phyloP scores from a whole-genome alignment of 306 rosid species.

The Fragaria ananassa region DNA sequence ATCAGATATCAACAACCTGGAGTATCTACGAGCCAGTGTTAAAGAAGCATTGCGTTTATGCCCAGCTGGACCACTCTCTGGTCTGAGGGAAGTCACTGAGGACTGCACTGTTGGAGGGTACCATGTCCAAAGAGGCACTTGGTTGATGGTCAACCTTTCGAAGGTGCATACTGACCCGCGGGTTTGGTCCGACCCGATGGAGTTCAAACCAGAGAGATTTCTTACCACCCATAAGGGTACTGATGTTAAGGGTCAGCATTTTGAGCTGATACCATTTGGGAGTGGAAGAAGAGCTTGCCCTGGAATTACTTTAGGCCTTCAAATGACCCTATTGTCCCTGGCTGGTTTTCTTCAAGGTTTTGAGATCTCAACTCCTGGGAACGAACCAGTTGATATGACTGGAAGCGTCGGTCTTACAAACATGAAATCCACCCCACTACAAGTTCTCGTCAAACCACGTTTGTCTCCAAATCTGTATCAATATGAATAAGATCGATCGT shows the following conservation, averaged over 20 bases:
- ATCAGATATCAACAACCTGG: slow-evolving; percentile 41
- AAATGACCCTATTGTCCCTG: slow-evolving; percentile 31
- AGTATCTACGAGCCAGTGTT: slow-evolving; percentile 49
- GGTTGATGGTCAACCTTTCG: slow-evolving; percentile 42
- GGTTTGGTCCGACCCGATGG: slow-evolving; percentile 42
- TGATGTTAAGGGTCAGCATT: slow-evolving; percentile 45
- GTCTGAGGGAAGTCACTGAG: slow-evolving; percentile 29
- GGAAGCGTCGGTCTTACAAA: slow-evolving; percentile 35
- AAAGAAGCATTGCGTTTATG: slow-evolving; percentile 50
- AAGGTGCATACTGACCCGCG: slow-evolving; percentile 53
- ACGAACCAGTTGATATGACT: slow-evolving; percentile 45
- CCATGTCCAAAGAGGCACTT: slow-evolving; percentile 38
- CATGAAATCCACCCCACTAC: slow-evolving; percentile 44
- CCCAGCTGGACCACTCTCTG: slow-evolving; percentile 46
- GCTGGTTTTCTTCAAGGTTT: slow-evolving; percentile 51
- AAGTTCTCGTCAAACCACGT: slow-evolving; percentile 48
- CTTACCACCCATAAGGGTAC: slow-evolving; percentile 37
- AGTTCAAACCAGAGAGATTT: slow-evolving; percentile 60
- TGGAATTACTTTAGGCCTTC: slow-evolving; percentile 36
- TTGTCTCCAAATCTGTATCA: slow-evolving; percentile 24
- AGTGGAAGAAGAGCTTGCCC: slow-evolving; percentile 61
- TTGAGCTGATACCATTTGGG: slow-evolving; percentile 53
- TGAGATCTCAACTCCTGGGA: slow-evolving; percentile 24
- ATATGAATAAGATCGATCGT: not conserved
- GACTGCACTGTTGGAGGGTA: slow-evolving; percentile 46